Percentiles rank a stretch among this genome's conserved stretches.
These are phyloP conservation scores for Globisporangium takayamanum DNA, from an alignment of 352 stramenopile genomes.

Conservation along the genomic window DNA sequence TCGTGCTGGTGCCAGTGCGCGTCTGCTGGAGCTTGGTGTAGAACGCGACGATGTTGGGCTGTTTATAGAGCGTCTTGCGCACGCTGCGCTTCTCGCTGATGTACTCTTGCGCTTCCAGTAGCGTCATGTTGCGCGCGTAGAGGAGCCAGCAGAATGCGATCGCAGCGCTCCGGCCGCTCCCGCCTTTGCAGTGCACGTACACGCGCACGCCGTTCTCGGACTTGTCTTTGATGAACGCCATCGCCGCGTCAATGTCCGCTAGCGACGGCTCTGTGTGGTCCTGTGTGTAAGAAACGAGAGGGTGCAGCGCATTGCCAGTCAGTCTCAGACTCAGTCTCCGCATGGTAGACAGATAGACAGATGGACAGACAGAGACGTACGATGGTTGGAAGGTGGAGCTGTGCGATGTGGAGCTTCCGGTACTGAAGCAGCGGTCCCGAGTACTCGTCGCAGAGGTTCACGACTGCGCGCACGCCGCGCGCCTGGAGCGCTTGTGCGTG, in stretches of 20 bases:
- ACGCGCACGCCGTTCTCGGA: slow-evolving; percentile 78
- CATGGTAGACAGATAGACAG: neutral
- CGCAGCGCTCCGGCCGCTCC: slow-evolving; percentile 90
- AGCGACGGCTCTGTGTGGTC: slow-evolving; percentile 83
- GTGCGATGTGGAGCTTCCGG: slow-evolving; percentile 77
- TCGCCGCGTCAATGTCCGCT: slow-evolving; percentile 53
- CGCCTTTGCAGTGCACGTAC: slow-evolving; percentile 96
- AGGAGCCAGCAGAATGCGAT: slow-evolving; percentile 91
- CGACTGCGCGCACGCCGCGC: slow-evolving; percentile 82
- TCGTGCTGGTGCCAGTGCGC: neutral
- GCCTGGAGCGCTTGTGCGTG: slow-evolving; percentile 80
- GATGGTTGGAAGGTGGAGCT: slow-evolving; percentile 88
- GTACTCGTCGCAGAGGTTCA: slow-evolving; percentile 97
- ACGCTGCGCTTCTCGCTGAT: slow-evolving; percentile 87
- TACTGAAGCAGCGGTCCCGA: slow-evolving; percentile 84
- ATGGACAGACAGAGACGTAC: slow-evolving; percentile 33
- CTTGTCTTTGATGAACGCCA: slow-evolving; percentile 89
- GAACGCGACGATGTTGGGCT: slow-evolving; percentile 84
- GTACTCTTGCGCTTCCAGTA: slow-evolving; percentile 81
- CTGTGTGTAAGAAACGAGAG: slow-evolving; percentile 9
- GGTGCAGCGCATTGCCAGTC: neutral
- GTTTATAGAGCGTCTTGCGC: slow-evolving; percentile 83
- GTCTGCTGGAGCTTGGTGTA: slow-evolving; percentile 41
- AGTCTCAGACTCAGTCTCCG: neutral
- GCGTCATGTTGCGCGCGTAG: slow-evolving; percentile 57